phyloP scores from a whole-genome alignment of 352 stramenopile genomes.

The Globisporangium perplexum region DNA sequence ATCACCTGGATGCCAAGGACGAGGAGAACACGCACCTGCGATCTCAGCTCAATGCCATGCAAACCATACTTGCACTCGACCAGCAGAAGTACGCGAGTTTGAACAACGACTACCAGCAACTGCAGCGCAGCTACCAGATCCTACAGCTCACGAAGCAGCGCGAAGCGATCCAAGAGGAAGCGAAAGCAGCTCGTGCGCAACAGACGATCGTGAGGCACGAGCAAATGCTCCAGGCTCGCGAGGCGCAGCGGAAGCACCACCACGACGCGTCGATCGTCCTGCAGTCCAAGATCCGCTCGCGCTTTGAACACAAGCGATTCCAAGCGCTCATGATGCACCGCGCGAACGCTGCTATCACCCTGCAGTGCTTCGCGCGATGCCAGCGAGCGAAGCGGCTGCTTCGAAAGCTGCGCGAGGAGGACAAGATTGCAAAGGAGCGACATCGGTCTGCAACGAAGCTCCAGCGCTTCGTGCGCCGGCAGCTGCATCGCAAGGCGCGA shows the following conservation, averaged over 20 bases:
- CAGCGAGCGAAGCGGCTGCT: constrained; percentile 14
- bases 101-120: constrained; percentile 24
- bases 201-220: constrained; percentile 40
- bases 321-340: constrained; percentile 50
- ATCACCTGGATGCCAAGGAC: constrained; percentile 9
- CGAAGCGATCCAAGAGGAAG: constrained; percentile 32
- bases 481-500: constrained; percentile 33
- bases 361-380: constrained; percentile 37
- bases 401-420: constrained; percentile 11
- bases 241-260: constrained; percentile 21
- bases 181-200: constrained; percentile 29
- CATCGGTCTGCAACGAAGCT: constrained; percentile 17
- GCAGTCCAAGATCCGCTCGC: constrained; percentile 45
- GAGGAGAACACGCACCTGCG: constrained; percentile 7
- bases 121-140: constrained; percentile 21
- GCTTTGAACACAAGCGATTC: constrained; percentile 55
- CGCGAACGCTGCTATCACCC: constrained; percentile 20
- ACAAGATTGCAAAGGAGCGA: constrained; percentile 4
- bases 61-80: constrained; percentile 23
- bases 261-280: constrained; percentile 51
- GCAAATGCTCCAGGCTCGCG: constrained; percentile 29
- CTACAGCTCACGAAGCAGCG: constrained; percentile 30
- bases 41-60: constrained; percentile 16
- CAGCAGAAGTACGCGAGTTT: constrained; percentile 23
- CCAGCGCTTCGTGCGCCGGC: constrained; percentile 33